Percentiles rank a stretch among this genome's conserved stretches.
phyloP scores from a whole-genome alignment of 345 rosid genomes.

The Physaria fendleri region DNA sequence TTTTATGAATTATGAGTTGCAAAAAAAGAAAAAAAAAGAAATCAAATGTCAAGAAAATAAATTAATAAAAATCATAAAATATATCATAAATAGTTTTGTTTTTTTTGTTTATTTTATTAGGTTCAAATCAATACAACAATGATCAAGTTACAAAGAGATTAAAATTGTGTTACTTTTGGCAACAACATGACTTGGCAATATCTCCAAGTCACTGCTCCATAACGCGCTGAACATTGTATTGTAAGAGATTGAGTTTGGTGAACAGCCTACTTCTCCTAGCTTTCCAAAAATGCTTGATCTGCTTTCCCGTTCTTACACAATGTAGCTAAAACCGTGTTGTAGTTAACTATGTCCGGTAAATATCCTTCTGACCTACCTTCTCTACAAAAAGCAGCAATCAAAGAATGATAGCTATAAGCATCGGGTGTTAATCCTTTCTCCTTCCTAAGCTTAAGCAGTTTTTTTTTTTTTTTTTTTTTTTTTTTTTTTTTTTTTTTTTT shows the following conservation, averaged over 20 bases:
- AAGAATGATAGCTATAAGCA: slow-evolving; percentile 71
- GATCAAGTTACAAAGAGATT: too few relatives aligned
- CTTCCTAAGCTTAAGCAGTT: slow-evolving; percentile 49
- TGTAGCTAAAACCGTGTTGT: slow-evolving; percentile 61
- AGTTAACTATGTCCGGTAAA: slow-evolving; percentile 75
- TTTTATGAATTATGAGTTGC: too few relatives aligned
- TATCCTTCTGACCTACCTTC: slow-evolving; percentile 71
- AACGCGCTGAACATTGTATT: slow-evolving; percentile 75
- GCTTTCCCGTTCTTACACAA: slow-evolving; percentile 67
- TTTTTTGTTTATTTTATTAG: too few relatives aligned
- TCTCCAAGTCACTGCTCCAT: slow-evolving; percentile 72
- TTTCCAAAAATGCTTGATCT: slow-evolving; percentile 70
- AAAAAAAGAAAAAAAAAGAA: too few relatives aligned
- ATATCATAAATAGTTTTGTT: too few relatives aligned
- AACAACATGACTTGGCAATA: too few relatives aligned
- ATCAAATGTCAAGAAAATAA: too few relatives aligned
- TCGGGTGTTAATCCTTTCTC: slow-evolving; percentile 61
- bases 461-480: too few relatives aligned
- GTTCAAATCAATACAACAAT: too few relatives aligned
- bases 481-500: too few relatives aligned
- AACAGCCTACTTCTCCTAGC: slow-evolving; percentile 61
- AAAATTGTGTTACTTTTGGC: too few relatives aligned
- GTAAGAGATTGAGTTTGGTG: slow-evolving; percentile 74
- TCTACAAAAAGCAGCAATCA: slow-evolving; percentile 72
- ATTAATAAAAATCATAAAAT: too few relatives aligned